Evolutionary conservation across 176 grass and related monocot genomes (phyloP).

Genomic region (Zea luxurians): DNA sequence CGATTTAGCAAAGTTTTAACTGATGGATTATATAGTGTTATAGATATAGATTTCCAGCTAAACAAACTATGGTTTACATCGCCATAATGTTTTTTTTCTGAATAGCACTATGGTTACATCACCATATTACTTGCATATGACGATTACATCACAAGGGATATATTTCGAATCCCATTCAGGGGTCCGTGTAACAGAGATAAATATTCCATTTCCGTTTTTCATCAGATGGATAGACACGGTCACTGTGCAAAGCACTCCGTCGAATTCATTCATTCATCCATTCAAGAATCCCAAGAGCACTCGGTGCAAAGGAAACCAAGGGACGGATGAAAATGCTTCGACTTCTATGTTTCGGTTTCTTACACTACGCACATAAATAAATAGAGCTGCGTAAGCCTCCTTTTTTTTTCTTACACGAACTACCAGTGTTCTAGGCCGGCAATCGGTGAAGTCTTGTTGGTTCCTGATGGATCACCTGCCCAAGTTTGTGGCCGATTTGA

Average conservation of each 20-base stretch:
- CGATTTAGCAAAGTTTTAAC: no score
- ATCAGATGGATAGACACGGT: neutral
- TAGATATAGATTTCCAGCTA: no score
- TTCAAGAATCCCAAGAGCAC: conserved; percentile 2
- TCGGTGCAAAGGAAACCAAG: neutral
- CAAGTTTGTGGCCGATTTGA: conserved; percentile 31
- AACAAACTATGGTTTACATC: no score
- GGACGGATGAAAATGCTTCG: neutral
- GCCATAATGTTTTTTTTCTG: no score
- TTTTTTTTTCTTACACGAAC: neutral
- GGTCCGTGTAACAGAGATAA: neutral
- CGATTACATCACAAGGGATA: no score
- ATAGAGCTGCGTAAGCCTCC: neutral
- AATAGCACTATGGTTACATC: no score
- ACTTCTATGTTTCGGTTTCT: neutral
- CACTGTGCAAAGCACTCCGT: neutral
- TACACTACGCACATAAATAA: neutral
- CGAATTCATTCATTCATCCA: neutral
- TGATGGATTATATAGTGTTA: no score
- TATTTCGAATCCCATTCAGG: neutral
- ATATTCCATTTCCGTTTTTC: neutral
- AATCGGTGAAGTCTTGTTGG: neutral
- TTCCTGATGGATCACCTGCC: conserved; percentile 27
- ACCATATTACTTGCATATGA: no score
- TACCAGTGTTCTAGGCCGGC: neutral